Evolutionary conservation across 306 rosid species (phyloP).

Genomic region (Spatholobus suberectus): DNA sequence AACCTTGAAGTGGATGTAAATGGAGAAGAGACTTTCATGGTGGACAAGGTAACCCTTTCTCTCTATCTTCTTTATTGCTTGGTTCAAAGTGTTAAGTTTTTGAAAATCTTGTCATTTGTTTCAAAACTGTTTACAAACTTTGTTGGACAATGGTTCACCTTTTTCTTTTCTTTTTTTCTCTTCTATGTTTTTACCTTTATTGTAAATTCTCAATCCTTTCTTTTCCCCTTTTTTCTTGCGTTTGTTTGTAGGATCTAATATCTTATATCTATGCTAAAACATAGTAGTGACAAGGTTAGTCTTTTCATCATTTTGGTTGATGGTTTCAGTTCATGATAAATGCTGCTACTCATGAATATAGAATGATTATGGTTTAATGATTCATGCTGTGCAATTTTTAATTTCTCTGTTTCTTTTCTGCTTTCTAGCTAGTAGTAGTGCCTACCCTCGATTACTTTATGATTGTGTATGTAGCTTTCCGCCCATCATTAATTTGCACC

Average conservation of each 20-base stretch:
- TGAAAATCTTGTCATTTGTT: conserved; percentile 12
- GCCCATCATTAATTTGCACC: conserved; percentile 61
- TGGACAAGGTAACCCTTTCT: conserved; percentile 70
- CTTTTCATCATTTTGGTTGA: conserved; percentile 34
- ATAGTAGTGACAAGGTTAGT: conserved; percentile 15
- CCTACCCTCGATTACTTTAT: conserved; percentile 34
- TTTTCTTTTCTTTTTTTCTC: not conserved
- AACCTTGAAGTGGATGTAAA: conserved; percentile 94
- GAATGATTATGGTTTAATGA: conserved; percentile 49
- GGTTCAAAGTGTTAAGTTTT: not conserved
- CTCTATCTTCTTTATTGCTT: conserved; percentile 21
- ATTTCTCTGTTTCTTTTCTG: conserved; percentile 31
- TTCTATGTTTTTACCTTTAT: not conserved
- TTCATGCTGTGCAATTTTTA: conserved; percentile 35
- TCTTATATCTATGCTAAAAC: not conserved
- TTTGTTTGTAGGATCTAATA: conserved; percentile 38
- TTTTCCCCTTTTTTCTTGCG: not conserved
- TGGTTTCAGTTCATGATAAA: conserved; percentile 26
- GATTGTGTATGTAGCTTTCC: conserved; percentile 43
- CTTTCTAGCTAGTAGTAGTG: conserved; percentile 17
- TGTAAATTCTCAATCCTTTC: conserved; percentile 36
- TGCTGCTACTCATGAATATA: conserved; percentile 37
- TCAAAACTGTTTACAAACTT: not conserved
- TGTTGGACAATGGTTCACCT: conserved; percentile 19
- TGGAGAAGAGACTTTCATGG: conserved; percentile 87